Conservation (phyloP, 441 rosid genomes). For the Croton setiger region DNA sequence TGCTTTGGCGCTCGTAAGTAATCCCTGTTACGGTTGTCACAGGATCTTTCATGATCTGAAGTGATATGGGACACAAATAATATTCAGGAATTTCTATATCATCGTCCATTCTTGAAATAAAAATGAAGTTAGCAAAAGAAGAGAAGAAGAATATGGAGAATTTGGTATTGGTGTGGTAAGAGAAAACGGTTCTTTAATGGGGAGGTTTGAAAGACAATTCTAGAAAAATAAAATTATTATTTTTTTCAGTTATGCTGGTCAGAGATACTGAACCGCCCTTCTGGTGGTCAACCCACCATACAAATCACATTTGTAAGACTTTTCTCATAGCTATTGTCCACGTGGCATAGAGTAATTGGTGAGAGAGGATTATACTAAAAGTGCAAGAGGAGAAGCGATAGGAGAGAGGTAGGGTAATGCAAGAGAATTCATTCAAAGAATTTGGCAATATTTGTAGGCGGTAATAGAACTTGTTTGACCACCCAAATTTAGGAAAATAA, state of each 20-base stretch:
- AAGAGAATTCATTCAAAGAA: slow-evolving; percentile 1
- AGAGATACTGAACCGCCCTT: background rate
- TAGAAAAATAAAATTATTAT: background rate
- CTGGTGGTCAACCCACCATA: slow-evolving; percentile 14
- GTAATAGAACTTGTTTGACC: background rate
- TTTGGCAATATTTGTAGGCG: slow-evolving; percentile 2
- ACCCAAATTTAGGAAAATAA: no score
- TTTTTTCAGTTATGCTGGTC: slow-evolving; percentile 1
- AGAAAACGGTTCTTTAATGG: slow-evolving; percentile 5
- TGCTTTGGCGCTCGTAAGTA: slow-evolving; percentile 67
- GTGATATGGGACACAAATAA: slow-evolving; percentile 66
- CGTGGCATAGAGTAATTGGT: background rate
- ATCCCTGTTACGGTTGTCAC: slow-evolving; percentile 65
- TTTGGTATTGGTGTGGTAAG: background rate
- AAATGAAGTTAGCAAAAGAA: background rate
- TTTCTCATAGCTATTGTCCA: background rate
- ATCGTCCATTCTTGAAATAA: slow-evolving; percentile 29
- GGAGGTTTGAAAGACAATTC: background rate
- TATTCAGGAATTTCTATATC: slow-evolving; percentile 50
- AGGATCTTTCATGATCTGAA: slow-evolving; percentile 65
- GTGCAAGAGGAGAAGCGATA: background rate
- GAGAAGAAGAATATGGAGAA: background rate
- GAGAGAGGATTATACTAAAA: no score
- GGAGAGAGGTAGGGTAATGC: background rate
- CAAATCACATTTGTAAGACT: slow-evolving; percentile 8